Base-by-base conservation (phyloP, 2,329 filamentous ascomycete species). In the Fusarium sp. region DNA sequence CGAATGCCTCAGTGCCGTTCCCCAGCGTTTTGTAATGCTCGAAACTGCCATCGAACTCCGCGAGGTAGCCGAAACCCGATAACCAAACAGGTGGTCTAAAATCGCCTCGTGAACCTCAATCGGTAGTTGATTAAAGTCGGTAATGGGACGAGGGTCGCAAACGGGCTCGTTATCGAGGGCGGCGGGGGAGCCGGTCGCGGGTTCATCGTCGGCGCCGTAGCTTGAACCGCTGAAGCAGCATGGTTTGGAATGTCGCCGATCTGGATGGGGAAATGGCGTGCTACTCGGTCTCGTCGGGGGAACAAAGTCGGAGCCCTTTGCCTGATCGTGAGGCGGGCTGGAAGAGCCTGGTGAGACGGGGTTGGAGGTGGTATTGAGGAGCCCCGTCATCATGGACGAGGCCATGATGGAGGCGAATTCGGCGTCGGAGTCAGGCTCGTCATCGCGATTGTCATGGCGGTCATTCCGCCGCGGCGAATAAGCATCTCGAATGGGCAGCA, bases 71-170 rank as follows among this genome's bases (percentile, higher is more conserved):
- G 91, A 90, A 41, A 90, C 87, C 48, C 90, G 87, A 63, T 91
- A 90, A 4, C 91, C 91, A 73, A 93, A 92, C 2, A 93, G 80
- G 70, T 92, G 87, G 76, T 94, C 91, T 13, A 94, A 82, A 57
- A 94, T 90, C 59, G 87, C 88, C 73, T 93, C 91, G 75, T 93
- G 91, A 12, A 94, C 91, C 77, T 94, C 91, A 59, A 87, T 85
- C 2, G 92, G 91, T 2, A 93, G 81, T 66, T 88, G 79, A 46
- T 83, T 81, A 51, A 89, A 79, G 55, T 83, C 82, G 7, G 66
- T 76, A 11, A 75, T 66, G 13, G 73, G 73, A 3, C 62, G 70
- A 47, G 69, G 68, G 16, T 64, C 65, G 23, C 57, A 34, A 12
- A 60, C 18, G 1, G 65, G 59, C 15, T 77, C 70, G 16, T 70